phyloP scores from a whole-genome alignment of 169 alveolate species.

The Plasmodium relictum region DNA sequence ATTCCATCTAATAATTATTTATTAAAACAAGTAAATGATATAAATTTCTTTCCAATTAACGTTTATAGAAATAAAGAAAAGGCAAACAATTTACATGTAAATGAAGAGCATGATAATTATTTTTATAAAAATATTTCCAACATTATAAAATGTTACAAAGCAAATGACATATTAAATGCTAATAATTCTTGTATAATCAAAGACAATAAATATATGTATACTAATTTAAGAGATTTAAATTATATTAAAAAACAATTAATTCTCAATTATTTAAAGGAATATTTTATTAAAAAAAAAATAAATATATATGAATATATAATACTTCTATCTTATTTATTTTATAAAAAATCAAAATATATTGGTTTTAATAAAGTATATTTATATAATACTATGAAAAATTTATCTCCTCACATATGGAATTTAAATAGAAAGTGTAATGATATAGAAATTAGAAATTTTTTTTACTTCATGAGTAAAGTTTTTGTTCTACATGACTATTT shows the following conservation, averaged over 20 bases:
- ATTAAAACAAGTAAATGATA: slow-evolving; percentile 1
- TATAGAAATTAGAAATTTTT: slow-evolving; percentile 15
- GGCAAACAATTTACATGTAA: neutral
- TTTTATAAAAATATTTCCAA: neutral
- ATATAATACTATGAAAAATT: slow-evolving; percentile 57
- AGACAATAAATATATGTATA: slow-evolving; percentile 26
- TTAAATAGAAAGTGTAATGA: slow-evolving; percentile 59
- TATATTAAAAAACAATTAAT: slow-evolving; percentile 16
- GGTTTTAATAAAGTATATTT: slow-evolving; percentile 49
- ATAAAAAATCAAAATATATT: slow-evolving; percentile 47
- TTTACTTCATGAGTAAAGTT: slow-evolving; percentile 30
- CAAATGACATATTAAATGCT: neutral
- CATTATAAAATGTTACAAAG: slow-evolving; percentile 3
- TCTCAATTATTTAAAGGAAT: slow-evolving; percentile 2
- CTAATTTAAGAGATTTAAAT: slow-evolving; percentile 12
- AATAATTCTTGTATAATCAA: slow-evolving; percentile 29
- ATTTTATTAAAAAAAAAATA: slow-evolving; percentile 29
- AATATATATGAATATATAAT: slow-evolving; percentile 57
- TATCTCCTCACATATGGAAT: slow-evolving; percentile 28
- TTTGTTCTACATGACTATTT: slow-evolving; percentile 45
- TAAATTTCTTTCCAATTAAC: neutral
- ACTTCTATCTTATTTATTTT: slow-evolving; percentile 38
- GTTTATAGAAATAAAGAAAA: slow-evolving; percentile 1
- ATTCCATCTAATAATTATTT: neutral
- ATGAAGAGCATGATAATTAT: neutral